These are phyloP conservation scores for Populus pruinosa DNA, from an alignment of 345 rosid genomes.

Conservation along the genomic window DNA sequence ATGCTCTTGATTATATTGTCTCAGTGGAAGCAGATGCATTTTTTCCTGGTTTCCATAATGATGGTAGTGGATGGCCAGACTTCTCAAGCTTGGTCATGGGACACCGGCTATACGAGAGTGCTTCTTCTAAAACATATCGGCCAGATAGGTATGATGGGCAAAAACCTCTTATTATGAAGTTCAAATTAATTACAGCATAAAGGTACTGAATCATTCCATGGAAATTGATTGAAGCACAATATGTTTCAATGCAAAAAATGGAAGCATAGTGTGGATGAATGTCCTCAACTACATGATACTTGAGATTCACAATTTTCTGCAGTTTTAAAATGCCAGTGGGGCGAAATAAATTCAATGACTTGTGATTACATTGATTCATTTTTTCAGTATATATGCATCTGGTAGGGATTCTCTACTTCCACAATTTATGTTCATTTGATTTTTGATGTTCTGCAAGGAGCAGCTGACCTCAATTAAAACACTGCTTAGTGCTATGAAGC, in stretches of 20 bases:
- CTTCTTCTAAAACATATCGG: constrained; percentile 79
- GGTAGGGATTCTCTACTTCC: too few species aligned
- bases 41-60: constrained; percentile 82
- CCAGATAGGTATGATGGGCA: constrained; percentile 66
- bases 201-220: neutral
- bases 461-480: too few species aligned
- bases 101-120: constrained; percentile 85
- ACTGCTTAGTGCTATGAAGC: neutral
- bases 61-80: constrained; percentile 88
- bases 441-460: too few species aligned
- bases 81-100: constrained; percentile 97
- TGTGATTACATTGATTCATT: too few species aligned
- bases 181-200: neutral
- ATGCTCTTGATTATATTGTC: constrained; percentile 88
- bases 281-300: neutral
- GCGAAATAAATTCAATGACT: too few species aligned
- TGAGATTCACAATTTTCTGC: too few species aligned
- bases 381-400: too few species aligned
- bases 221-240: neutral
- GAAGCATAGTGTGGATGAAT: neutral
- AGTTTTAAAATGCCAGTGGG: too few species aligned
- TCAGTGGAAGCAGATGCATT: constrained; percentile 92
- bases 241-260: neutral
- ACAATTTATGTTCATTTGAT: too few species aligned
- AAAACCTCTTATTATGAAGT: constrained; percentile 4